A percentile compares a stretch with the other conserved stretches of the same genome.
Evolutionary conservation across 805 yeast genomes (phyloP).

Genomic region (Yamadazyma ubonensis): DNA sequence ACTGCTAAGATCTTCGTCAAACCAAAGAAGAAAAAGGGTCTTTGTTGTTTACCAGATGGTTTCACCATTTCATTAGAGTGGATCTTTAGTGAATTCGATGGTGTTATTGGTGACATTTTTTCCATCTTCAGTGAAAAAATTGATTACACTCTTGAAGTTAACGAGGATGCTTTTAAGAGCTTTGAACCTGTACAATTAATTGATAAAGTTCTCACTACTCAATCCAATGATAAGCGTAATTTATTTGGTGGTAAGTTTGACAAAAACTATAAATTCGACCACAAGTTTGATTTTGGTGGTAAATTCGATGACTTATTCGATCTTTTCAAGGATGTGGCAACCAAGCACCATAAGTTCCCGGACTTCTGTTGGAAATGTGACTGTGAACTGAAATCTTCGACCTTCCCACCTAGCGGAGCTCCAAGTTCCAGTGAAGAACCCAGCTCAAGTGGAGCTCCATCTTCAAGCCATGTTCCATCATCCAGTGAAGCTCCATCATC

Average conservation of each 20-base stretch:
- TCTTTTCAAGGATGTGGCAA: slow-evolving; percentile 8
- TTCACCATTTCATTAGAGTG: slow-evolving; percentile 19
- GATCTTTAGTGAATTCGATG: slow-evolving; percentile 6
- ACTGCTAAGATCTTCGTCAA: slow-evolving; percentile 21
- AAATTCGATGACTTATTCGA: background rate
- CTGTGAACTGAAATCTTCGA: slow-evolving; percentile 4
- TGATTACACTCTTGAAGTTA: slow-evolving; percentile 6
- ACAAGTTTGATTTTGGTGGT: background rate
- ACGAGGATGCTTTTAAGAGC: slow-evolving; percentile 6
- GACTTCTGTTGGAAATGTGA: slow-evolving; percentile 16
- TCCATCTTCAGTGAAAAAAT: slow-evolving; percentile 7
- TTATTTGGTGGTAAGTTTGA: too few relatives aligned
- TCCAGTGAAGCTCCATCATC: background rate
- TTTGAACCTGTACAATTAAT: slow-evolving; percentile 5
- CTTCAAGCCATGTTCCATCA: slow-evolving; percentile 1
- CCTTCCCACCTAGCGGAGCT: background rate
- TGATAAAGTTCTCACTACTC: slow-evolving; percentile 1
- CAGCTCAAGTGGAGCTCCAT: background rate
- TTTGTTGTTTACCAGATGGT: slow-evolving; percentile 25
- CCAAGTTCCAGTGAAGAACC: background rate
- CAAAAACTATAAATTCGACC: too few relatives aligned
- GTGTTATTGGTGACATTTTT: slow-evolving; percentile 1
- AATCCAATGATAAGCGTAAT: background rate
- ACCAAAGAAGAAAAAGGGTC: slow-evolving; percentile 17
- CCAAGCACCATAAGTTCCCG: slow-evolving; percentile 5